These are phyloP conservation scores for Nannochloropsis granulata DNA, from an alignment of 108 stramenopile species.

Conservation along the genomic window DNA sequence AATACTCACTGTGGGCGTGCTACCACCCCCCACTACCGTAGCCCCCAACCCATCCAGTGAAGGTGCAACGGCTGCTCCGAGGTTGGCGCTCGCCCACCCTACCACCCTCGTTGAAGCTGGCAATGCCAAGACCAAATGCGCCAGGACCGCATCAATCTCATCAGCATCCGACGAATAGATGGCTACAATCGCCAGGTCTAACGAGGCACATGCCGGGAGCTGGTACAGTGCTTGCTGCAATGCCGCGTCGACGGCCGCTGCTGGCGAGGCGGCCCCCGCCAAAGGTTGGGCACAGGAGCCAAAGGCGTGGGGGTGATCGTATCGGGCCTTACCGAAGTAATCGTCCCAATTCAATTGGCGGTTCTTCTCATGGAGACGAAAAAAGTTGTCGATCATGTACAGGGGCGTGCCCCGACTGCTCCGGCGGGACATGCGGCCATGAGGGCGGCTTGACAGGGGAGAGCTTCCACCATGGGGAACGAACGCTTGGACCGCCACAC, in stretches of 20 bases:
- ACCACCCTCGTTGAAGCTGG: not conserved
- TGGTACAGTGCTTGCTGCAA: not conserved
- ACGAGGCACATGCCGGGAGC: not conserved
- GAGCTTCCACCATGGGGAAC: not conserved
- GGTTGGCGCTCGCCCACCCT: not conserved
- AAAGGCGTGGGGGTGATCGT: not conserved
- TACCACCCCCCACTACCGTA: not conserved
- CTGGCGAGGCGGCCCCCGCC: not conserved
- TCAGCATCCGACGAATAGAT: not conserved
- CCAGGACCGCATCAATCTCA: not conserved
- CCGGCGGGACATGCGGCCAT: not conserved
- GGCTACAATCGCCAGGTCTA: not conserved
- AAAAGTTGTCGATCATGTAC: not conserved
- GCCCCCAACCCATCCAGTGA: not conserved
- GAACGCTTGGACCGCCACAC: not conserved
- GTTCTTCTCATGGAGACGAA: not conserved
- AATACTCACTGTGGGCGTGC: not conserved
- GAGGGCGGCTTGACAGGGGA: not conserved
- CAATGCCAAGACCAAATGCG: not conserved
- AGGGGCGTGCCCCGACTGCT: not conserved
- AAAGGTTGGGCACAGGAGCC: not conserved
- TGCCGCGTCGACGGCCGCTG: not conserved
- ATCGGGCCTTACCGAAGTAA: not conserved
- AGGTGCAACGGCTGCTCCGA: not conserved
- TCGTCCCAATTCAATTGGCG: not conserved